These are phyloP conservation scores for Calycina marina DNA, from an alignment of 2,329 filamentous ascomycete genomes.

Conservation along the genomic window DNA sequence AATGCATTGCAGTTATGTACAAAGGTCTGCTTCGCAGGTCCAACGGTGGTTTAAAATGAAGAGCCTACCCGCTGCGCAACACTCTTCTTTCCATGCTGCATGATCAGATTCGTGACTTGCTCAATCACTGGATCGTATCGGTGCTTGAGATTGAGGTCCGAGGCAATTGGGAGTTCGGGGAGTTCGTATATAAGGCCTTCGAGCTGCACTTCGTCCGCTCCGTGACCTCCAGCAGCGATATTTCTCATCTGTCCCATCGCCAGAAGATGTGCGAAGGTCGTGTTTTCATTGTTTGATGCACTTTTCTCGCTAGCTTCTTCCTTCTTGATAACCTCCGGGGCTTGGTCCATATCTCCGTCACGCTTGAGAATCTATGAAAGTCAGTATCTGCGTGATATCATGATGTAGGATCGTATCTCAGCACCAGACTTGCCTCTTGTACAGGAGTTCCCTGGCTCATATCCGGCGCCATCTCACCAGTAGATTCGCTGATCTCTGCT, in stretches of 20 bases:
- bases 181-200: slow-evolving; percentile 54
- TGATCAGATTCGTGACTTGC: slow-evolving; percentile 81
- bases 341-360: slow-evolving; percentile 44
- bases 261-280: slow-evolving; percentile 19
- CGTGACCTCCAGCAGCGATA: slow-evolving; percentile 14
- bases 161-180: slow-evolving; percentile 51
- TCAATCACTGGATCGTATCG: slow-evolving; percentile 75
- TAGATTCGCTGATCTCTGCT: slow-evolving; percentile 41
- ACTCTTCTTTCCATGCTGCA: slow-evolving; percentile 82
- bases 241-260: slow-evolving; percentile 20
- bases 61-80: slow-evolving; percentile 65
- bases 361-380: slow-evolving; percentile 42
- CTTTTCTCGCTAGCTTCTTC: slow-evolving; percentile 31
- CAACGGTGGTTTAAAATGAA: too few relatives aligned
- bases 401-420: not conserved
- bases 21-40: too few relatives aligned
- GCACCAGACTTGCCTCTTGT: slow-evolving; percentile 38
- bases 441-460: slow-evolving; percentile 51
- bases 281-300: slow-evolving; percentile 21
- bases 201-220: slow-evolving; percentile 8
- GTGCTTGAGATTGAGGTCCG: slow-evolving; percentile 50
- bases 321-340: slow-evolving; percentile 53
- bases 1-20: too few relatives aligned
- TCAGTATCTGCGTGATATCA: slow-evolving; percentile 6
- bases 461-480: slow-evolving; percentile 42